Evolutionary conservation across 768 basidiomycete species (phyloP).

Genomic region (Gymnopilus dilepis): DNA sequence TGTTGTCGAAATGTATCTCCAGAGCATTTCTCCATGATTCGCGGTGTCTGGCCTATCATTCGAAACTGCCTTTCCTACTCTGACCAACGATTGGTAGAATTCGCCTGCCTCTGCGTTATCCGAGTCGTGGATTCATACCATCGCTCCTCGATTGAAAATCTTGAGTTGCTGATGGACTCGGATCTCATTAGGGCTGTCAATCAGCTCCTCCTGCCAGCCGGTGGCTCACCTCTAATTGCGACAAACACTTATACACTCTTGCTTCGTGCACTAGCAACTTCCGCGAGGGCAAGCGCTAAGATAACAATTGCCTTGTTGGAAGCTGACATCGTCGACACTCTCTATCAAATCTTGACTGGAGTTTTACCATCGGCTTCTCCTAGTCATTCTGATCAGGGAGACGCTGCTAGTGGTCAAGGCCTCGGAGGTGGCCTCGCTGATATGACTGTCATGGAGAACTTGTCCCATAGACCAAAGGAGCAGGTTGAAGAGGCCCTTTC

Average conservation of each 20-base stretch:
- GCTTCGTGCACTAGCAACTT: conserved; percentile 85
- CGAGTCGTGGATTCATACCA: conserved; percentile 93
- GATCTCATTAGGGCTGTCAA: conserved; percentile 85
- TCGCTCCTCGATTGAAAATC: conserved; percentile 80
- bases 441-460: conserved; percentile 97
- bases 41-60: conserved; percentile 90
- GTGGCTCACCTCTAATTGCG: conserved; percentile 85
- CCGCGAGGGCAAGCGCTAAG: conserved; percentile 86
- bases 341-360: conserved; percentile 96
- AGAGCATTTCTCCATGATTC: conserved; percentile 90
- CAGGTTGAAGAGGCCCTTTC: conserved; percentile 94
- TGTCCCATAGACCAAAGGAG: conserved; percentile 96
- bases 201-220: conserved; percentile 82
- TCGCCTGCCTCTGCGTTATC: conserved; percentile 93
- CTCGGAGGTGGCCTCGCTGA: conserved; percentile 89
- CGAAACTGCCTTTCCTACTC: conserved; percentile 90
- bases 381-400: conserved; percentile 63
- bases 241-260: conserved; percentile 88
- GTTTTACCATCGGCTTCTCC: conserved; percentile 76
- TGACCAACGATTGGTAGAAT: conserved; percentile 97
- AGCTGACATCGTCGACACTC: conserved; percentile 88
- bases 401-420: conserved; percentile 69
- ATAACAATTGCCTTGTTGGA: conserved; percentile 87
- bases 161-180: conserved; percentile 84
- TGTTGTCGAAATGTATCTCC: conserved; percentile 92